phyloP scores from a whole-genome alignment of 352 stramenopile species.

The Aphanomyces astaci region DNA sequence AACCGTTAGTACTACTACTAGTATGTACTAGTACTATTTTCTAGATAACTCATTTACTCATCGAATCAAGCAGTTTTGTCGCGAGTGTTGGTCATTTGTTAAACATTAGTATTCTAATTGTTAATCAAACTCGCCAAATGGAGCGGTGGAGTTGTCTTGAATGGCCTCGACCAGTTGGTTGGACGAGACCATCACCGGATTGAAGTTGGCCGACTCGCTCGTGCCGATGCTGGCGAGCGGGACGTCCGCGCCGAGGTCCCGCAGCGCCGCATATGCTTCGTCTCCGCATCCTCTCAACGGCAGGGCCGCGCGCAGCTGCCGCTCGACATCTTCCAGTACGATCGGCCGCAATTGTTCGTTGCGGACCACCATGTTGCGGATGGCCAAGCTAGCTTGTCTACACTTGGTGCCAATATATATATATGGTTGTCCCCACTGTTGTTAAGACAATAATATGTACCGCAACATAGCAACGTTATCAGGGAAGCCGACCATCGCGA shows the following conservation, averaged over 20 bases:
- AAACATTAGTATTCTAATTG: too few relatives aligned
- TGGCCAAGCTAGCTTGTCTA: constrained; percentile 61
- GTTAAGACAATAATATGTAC: background rate
- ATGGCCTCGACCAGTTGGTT: constrained; percentile 45
- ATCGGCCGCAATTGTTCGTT: constrained; percentile 44
- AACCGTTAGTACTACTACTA: too few relatives aligned
- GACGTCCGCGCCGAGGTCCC: constrained; percentile 66
- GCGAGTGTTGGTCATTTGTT: too few relatives aligned
- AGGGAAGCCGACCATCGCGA: constrained; percentile 46
- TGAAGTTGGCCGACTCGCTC: constrained; percentile 38
- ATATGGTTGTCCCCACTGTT: background rate
- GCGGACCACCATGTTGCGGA: constrained; percentile 71
- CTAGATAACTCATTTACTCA: too few relatives aligned
- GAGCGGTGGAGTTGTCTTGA: constrained; percentile 43
- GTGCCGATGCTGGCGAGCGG: constrained; percentile 48
- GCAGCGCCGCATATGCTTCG: constrained; percentile 67
- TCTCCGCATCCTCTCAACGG: constrained; percentile 58
- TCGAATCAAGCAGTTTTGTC: too few relatives aligned
- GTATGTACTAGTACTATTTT: too few relatives aligned
- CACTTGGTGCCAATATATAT: background rate
- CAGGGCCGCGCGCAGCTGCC: constrained; percentile 51
- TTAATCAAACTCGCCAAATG: constrained; percentile 29
- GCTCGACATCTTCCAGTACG: constrained; percentile 61
- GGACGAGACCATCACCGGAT: constrained; percentile 54
- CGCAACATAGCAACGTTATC: constrained; percentile 43